Evolutionary conservation across 768 basidiomycete species (phyloP).

Genomic region (Naematelia aurantialba): DNA sequence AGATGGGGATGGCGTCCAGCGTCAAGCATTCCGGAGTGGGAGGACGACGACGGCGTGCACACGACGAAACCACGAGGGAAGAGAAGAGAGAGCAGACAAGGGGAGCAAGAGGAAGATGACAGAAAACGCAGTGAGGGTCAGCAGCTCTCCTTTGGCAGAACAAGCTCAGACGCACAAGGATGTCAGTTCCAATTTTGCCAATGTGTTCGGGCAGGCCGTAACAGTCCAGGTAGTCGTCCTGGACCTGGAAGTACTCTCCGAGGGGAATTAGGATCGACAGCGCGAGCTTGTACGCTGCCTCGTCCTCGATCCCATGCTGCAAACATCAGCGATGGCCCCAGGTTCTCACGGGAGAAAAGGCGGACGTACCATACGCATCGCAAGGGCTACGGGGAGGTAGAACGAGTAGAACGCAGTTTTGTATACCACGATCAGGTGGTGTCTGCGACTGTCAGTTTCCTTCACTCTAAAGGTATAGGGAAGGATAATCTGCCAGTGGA

Average conservation of each 20-base stretch:
- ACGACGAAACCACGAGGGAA: too few species aligned
- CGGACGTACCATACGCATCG: conserved; percentile 64
- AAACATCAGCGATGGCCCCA: background rate
- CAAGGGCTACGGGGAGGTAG: conserved; percentile 95
- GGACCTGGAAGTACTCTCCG: conserved; percentile 97
- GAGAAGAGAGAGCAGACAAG: too few species aligned
- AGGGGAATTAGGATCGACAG: conserved; percentile 79
- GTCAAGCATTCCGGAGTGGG: too few species aligned
- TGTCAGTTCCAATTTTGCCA: conserved; percentile 97
- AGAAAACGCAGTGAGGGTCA: too few species aligned
- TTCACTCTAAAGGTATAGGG: too few species aligned
- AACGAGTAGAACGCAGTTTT: conserved; percentile 98
- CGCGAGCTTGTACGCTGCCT: conserved; percentile 67
- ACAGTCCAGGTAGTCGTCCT: conserved; percentile 95
- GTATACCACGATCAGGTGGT: conserved; percentile 88
- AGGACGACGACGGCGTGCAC: too few species aligned
- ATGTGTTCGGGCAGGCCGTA: conserved; percentile 83
- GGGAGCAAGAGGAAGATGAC: too few species aligned
- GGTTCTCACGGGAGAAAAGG: background rate
- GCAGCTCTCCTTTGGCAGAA: background rate
- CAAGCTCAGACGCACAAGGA: conserved; percentile 54
- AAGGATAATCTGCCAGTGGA: too few species aligned
- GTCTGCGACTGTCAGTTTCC: conserved; percentile 55
- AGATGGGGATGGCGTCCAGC: too few species aligned
- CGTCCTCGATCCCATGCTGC: conserved; percentile 53